These are phyloP conservation scores for Malassezia pachydermatis DNA, from an alignment of 1,284 basidiomycete species.

Conservation along the genomic window DNA sequence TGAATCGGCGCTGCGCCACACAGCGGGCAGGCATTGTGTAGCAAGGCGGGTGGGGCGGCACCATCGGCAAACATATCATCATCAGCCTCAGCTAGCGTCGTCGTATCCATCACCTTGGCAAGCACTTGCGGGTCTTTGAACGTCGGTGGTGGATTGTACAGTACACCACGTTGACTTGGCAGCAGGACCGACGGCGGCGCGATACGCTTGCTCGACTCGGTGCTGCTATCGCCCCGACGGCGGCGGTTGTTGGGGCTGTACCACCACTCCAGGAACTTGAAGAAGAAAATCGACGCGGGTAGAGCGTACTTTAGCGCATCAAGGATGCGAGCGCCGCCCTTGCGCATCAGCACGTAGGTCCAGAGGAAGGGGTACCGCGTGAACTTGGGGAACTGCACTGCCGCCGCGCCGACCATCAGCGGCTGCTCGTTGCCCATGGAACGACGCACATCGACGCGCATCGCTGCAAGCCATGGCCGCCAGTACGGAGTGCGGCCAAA, in stretches of 20 bases:
- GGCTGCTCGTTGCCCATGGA: slow-evolving; percentile 51
- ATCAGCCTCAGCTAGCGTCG: slow-evolving; percentile 20
- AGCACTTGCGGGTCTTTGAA: slow-evolving; percentile 21
- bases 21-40: slow-evolving; percentile 73
- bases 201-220: slow-evolving; percentile 51
- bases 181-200: slow-evolving; percentile 19
- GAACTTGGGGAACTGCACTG: not conserved
- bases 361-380: slow-evolving; percentile 18
- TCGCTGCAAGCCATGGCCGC: slow-evolving; percentile 78
- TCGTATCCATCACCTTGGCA: slow-evolving; percentile 22
- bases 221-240: slow-evolving; percentile 54
- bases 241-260: slow-evolving; percentile 81
- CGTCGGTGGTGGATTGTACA: slow-evolving; percentile 13
- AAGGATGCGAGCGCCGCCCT: slow-evolving; percentile 26
- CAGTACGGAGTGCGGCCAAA: slow-evolving; percentile 79
- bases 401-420: not conserved
- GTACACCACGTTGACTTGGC: slow-evolving; percentile 19
- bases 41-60: slow-evolving; percentile 12
- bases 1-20: slow-evolving; percentile 61
- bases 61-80: slow-evolving; percentile 9
- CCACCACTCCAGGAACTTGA: slow-evolving; percentile 99
- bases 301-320: slow-evolving; percentile 62
- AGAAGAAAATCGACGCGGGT: slow-evolving; percentile 83
- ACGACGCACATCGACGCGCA: slow-evolving; percentile 70
- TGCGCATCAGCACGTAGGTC: slow-evolving; percentile 18